Evolutionary conservation across 2,329 filamentous ascomycete genomes (phyloP), one percentile per base, ranked within the genome.

Genomic region (Beauveria caledonica): DNA sequence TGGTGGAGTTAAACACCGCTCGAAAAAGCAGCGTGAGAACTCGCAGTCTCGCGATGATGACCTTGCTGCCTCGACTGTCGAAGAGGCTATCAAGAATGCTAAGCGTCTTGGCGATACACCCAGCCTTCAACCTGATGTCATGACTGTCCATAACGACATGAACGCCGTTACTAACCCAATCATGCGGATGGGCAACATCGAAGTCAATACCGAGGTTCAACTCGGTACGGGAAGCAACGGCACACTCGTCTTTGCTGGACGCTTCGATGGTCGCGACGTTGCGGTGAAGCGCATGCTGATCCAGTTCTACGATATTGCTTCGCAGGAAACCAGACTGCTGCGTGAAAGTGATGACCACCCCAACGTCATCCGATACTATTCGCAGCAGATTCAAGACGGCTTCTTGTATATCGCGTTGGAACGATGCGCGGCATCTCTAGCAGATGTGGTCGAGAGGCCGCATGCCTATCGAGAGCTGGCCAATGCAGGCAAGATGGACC

Each of bases 401-500:
- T 99, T 99, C 73, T 81, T 97, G 42, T 99, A 99, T 72, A 99
- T 99, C 68, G 94, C 93, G 0, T 78, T 99, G 23, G 94, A 99
- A 73, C 83, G 96, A 6, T 99, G 94, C 69, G 91, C 93, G 44
- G 93, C 93, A 3, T 97, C 93, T 42, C 78, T 99, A 27, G 93
- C 92, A 61, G 94, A 99, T 67, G 85, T 99, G 1, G 85, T 97
- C 46, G 89, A 94, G 70, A 88, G 88, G 67, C 89, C 87, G 0
- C 76, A 82, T 4, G 76, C 80, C 55, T 89, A 87, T 69, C 80
- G 82, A 0, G 81, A 86, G 4, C 78, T 97, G 44, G 88, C 92
- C 29, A 80, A 83, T 64, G 83, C 88, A 19, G 88, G 88, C 63
- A 87, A 88, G 65, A 78, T 83, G 64, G 90, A 97, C 68, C 77